Percentiles rank a stretch among this genome's conserved stretches.
These are phyloP conservation scores for Nissolia schottii DNA, from an alignment of 306 rosid species.

Conservation along the genomic window DNA sequence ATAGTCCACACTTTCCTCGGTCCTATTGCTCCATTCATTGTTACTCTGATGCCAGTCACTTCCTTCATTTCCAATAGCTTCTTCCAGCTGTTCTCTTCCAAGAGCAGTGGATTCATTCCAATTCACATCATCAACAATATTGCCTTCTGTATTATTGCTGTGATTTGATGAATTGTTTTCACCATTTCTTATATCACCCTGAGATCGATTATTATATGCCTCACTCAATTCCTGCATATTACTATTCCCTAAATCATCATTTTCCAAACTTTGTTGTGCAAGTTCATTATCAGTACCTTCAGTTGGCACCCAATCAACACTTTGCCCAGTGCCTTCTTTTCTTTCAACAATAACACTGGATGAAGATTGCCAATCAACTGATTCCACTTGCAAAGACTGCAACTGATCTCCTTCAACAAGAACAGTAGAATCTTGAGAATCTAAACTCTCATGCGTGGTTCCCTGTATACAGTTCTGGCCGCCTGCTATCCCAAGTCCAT, in stretches of 20 bases:
- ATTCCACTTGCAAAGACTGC: constrained; percentile 35
- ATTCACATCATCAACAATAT: constrained; percentile 28
- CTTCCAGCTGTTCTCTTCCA: constrained; percentile 44
- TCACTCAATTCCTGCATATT: constrained; percentile 34
- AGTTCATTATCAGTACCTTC: constrained; percentile 25
- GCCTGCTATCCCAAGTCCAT: constrained; percentile 29
- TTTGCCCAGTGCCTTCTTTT: constrained; percentile 34
- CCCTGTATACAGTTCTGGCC: constrained; percentile 32
- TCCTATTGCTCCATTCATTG: constrained; percentile 41
- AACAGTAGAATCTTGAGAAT: constrained; percentile 30
- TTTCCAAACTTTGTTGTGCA: constrained; percentile 29
- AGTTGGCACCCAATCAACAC: constrained; percentile 23
- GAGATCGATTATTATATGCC: constrained; percentile 34
- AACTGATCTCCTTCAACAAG: constrained; percentile 38
- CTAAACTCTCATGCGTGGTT: constrained; percentile 32
- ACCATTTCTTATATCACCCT: constrained; percentile 28
- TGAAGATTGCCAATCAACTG: constrained; percentile 29
- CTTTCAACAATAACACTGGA: constrained; percentile 24
- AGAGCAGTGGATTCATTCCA: constrained; percentile 41
- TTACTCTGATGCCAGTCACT: constrained; percentile 41
- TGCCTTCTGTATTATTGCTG: constrained; percentile 22
- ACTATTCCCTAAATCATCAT: constrained; percentile 30
- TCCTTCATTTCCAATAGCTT: constrained; percentile 38
- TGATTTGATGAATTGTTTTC: constrained; percentile 19
- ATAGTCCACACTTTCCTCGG: constrained; percentile 33